These are phyloP conservation scores for Mycena sp. DNA, from an alignment of 1,284 basidiomycete genomes.

Conservation along the genomic window DNA sequence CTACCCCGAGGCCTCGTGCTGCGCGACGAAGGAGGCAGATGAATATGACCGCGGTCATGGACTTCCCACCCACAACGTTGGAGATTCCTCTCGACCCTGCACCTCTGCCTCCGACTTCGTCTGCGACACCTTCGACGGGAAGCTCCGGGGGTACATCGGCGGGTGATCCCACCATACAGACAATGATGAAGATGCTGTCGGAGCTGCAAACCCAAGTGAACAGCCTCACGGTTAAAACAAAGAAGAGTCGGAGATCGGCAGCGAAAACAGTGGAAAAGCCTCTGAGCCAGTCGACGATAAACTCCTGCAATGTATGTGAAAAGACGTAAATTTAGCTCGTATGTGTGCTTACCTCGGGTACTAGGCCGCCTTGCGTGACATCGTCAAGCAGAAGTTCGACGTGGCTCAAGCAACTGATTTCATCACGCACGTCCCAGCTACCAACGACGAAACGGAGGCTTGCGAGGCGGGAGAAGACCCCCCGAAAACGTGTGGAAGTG, in stretches of 20 bases:
- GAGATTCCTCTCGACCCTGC: constrained; percentile 8
- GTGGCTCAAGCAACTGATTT: neutral
- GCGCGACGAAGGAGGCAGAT: neutral
- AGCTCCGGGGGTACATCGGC: neutral
- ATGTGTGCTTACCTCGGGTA: neutral
- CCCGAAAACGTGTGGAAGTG: neutral
- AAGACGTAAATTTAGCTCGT: neutral
- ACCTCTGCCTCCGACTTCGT: neutral
- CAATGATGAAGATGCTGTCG: neutral
- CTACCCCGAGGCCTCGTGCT: neutral
- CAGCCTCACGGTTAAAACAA: no score
- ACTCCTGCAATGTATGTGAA: constrained; percentile 3
- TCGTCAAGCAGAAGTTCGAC: neutral
- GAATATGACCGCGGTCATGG: neutral
- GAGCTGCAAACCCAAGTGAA: neutral
- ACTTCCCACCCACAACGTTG: neutral
- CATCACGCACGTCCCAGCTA: neutral
- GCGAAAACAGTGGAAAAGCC: neutral
- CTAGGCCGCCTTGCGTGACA: neutral
- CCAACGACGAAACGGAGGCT: neutral
- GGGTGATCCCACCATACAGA: neutral
- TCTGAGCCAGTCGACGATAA: neutral
- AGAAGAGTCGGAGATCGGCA: no score
- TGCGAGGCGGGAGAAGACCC: neutral
- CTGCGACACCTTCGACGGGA: neutral